Evolutionary conservation across 2,329 filamentous ascomycete species (phyloP), one percentile per base, ranked within the genome.

Genomic region (Alternaria dauci): DNA sequence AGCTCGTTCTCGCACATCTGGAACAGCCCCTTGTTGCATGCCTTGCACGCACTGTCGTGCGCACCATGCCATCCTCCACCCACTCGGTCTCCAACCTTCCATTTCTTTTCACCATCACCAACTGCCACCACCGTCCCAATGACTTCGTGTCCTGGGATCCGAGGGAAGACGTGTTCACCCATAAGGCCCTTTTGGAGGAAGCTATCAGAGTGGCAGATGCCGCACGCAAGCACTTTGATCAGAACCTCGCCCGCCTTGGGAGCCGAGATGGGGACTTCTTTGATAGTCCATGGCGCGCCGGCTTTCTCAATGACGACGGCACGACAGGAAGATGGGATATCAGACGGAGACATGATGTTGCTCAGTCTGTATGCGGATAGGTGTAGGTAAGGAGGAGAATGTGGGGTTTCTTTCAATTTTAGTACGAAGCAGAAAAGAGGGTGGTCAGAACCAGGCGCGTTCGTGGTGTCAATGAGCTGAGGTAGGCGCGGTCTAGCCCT

Each of bases 21-120:
- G 79, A 86, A 91, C 25, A 85, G 75, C 2, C 87, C 87, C 16
- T 86, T 83, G 56, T 85, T 84, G 78, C 91, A 94, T 12, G 84
- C 73, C 30, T 83, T 83, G 80, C 91, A 94, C 1, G 79, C 80
- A 2, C 78, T 77, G 69, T 89, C 87, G 69, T 90, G 87, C 2
- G 87, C 88, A 58, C 89, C 89, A 70, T 91, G 89, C 89, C 89
- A 92, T 1, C 84, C 77, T 0, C 85, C 88, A 11, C 91, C 91
- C 5, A 92, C 86, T 2, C 88, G 82, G 57, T 92, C 89, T 8
- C 90, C 90, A 1, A 86, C 80, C 58, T 85, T 82, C 81, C 89
- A 88, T 25, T 81, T 79, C 56, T 82, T 85, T 52, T 89, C 88
- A 2, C 76, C 79, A 0, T 84, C 79, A 6, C 88, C 87, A 0